These are phyloP conservation scores for Exophiala phaeomuriformis DNA, from an alignment of 2,329 filamentous ascomycete genomes.

Conservation along the genomic window DNA sequence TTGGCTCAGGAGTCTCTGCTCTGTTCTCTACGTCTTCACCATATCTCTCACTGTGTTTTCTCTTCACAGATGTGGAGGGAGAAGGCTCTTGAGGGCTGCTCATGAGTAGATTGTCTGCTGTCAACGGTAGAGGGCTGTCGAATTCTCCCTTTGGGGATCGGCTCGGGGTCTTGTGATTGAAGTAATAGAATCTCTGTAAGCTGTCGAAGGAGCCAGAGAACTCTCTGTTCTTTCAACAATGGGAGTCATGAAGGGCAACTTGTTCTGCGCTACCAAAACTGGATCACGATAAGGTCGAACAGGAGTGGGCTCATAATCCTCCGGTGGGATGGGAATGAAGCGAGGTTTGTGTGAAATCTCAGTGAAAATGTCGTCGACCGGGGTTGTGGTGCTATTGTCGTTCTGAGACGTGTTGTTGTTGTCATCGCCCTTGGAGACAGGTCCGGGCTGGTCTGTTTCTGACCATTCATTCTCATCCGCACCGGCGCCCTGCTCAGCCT, in stretches of 20 bases:
- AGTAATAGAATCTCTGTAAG: slow-evolving; percentile 51
- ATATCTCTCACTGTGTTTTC: slow-evolving; percentile 11
- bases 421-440: not conserved
- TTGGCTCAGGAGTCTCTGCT: slow-evolving; percentile 11
- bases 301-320: slow-evolving; percentile 70
- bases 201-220: slow-evolving; percentile 63
- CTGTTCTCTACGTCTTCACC: slow-evolving; percentile 12
- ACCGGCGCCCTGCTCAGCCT: slow-evolving; percentile 11
- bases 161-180: slow-evolving; percentile 70
- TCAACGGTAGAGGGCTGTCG: slow-evolving; percentile 29
- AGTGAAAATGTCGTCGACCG: slow-evolving; percentile 29
- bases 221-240: slow-evolving; percentile 94
- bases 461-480: not conserved
- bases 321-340: slow-evolving; percentile 73
- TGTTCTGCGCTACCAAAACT: slow-evolving; percentile 73
- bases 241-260: slow-evolving; percentile 95
- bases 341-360: slow-evolving; percentile 46
- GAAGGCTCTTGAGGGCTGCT: slow-evolving; percentile 55
- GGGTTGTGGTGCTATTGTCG: slow-evolving; percentile 26
- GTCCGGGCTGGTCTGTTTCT: not conserved
- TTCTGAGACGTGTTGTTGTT: slow-evolving; percentile 3
- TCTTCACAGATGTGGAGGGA: slow-evolving; percentile 12
- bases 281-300: slow-evolving; percentile 75
- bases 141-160: slow-evolving; percentile 40
- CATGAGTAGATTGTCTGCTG: slow-evolving; percentile 44